phyloP scores from a whole-genome alignment of 2,329 filamentous ascomycete species.

The Fusarium clavum region DNA sequence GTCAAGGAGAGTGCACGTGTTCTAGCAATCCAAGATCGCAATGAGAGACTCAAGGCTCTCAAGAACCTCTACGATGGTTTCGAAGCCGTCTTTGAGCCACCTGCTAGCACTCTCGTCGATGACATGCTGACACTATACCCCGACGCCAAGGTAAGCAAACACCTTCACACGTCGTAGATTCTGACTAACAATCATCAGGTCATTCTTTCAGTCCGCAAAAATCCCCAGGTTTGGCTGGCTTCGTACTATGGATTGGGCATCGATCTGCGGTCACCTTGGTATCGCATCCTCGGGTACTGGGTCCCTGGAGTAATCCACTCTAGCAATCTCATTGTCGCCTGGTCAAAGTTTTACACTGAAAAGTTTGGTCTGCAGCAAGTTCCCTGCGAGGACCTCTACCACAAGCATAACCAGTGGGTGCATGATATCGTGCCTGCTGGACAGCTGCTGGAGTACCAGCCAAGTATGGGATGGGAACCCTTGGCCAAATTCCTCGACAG shows the following conservation, averaged over 20 bases:
- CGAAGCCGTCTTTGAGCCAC: constrained; percentile 37
- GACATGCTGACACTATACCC: constrained; percentile 36
- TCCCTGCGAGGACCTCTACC: constrained; percentile 27
- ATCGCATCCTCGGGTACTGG: constrained; percentile 34
- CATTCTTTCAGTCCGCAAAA: constrained; percentile 35
- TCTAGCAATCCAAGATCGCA: constrained; percentile 23
- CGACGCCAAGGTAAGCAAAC: constrained; percentile 20
- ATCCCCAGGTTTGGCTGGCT: constrained; percentile 35
- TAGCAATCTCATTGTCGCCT: constrained; percentile 33
- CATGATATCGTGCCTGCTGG: constrained; percentile 24
- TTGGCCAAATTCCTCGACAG: constrained; percentile 19
- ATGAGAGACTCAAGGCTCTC: constrained; percentile 31
- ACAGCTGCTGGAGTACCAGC: constrained; percentile 34
- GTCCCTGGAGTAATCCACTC: constrained; percentile 36
- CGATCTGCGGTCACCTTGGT: constrained; percentile 30
- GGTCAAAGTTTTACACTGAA: constrained; percentile 29
- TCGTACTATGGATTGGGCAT: constrained; percentile 37
- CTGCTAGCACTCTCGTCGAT: constrained; percentile 32
- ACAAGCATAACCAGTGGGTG: constrained; percentile 35
- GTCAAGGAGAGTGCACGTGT: constrained; percentile 37
- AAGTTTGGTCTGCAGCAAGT: constrained; percentile 23
- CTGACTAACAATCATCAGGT: constrained; percentile 12
- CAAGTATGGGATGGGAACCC: constrained; percentile 37
- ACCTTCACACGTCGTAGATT: accelerated
- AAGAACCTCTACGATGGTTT: constrained; percentile 33